phyloP scores from a whole-genome alignment of 768 basidiomycete genomes.

The Phylloporus scabripes region DNA sequence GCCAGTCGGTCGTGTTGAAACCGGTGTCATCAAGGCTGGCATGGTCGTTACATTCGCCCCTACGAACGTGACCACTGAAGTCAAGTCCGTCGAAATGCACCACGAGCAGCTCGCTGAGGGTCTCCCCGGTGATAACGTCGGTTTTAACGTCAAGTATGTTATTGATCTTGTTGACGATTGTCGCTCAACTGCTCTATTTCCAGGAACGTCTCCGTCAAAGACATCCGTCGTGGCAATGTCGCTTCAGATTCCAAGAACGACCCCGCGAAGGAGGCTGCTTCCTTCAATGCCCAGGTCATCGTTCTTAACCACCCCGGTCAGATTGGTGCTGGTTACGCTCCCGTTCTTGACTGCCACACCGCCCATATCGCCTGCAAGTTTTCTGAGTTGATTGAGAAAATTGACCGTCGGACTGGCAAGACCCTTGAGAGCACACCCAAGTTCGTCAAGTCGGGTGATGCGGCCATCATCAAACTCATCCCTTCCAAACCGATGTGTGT shows the following conservation, averaged over 20 bases:
- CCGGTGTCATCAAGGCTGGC: conserved; percentile 99
- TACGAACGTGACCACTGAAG: conserved; percentile 98
- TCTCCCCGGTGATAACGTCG: conserved; percentile 97
- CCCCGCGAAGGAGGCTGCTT: conserved; percentile 98
- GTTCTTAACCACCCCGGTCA: conserved; percentile 99
- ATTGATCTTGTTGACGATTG: conserved; percentile 2
- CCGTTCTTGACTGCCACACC: conserved; percentile 99
- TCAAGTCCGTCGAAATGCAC: conserved; percentile 99
- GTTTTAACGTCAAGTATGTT: conserved; percentile 94
- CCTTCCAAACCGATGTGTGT: conserved; percentile 96
- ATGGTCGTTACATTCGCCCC: conserved; percentile 99
- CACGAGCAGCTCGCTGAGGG: conserved; percentile 97
- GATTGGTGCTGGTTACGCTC: conserved; percentile 98
- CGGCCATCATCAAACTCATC: conserved; percentile 96
- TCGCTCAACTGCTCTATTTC: conserved; percentile 6
- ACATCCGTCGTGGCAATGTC: conserved; percentile 99
- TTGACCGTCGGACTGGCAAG: conserved; percentile 98
- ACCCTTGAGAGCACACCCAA: conserved; percentile 83
- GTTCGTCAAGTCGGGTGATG: conserved; percentile 99
- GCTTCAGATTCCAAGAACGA: conserved; percentile 99
- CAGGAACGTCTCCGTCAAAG: conserved; percentile 99
- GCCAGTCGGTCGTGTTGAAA: conserved; percentile 99
- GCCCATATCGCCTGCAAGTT: conserved; percentile 99
- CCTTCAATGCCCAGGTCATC: conserved; percentile 99
- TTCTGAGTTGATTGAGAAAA: conserved; percentile 97